Evolutionary conservation across 202 grass and related monocot genomes (phyloP).

Genomic region (Schoenoplectus triqueter): DNA sequence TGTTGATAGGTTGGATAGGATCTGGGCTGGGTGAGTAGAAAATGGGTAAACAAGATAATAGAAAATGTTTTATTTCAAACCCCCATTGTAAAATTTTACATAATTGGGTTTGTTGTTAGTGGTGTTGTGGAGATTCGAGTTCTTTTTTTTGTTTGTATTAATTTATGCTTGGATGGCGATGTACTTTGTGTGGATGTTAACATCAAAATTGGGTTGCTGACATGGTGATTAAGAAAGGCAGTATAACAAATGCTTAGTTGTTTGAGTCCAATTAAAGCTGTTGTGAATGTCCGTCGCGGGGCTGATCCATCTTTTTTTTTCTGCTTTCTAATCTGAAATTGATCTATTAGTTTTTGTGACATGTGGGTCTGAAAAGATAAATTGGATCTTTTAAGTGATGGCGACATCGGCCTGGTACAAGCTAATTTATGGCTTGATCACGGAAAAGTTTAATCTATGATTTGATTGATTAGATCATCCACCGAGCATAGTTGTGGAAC

Average conservation of each 20-base stretch:
- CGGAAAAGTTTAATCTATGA: conserved; percentile 6
- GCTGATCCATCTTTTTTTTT: neutral
- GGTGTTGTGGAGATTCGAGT: conserved; percentile 32
- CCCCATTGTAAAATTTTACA: conserved; percentile 37
- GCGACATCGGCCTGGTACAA: neutral
- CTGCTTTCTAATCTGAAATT: conserved; percentile 21
- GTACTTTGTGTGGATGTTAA: conserved; percentile 44
- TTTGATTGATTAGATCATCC: conserved; percentile 25
- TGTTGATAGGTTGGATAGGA: conserved; percentile 74
- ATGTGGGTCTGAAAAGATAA: conserved; percentile 8
- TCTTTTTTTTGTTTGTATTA: conserved; percentile 32
- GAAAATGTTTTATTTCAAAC: conserved; percentile 41
- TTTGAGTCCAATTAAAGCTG: conserved; percentile 20
- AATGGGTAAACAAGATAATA: conserved; percentile 35
- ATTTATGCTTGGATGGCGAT: conserved; percentile 38
- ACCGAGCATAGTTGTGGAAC: neutral
- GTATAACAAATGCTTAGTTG: conserved; percentile 33
- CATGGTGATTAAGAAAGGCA: conserved; percentile 34
- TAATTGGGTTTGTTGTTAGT: conserved; percentile 36
- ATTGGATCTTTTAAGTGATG: conserved; percentile 25
- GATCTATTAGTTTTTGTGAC: conserved; percentile 1
- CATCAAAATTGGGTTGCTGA: conserved; percentile 39
- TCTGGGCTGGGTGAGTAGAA: conserved; percentile 65
- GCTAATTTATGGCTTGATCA: neutral
- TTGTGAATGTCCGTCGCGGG: neutral